A percentile compares a stretch with the other conserved stretches of the same genome.
Evolutionary conservation across 2,329 filamentous ascomycete species (phyloP).

Genomic region (Dothiorella sarmentorum): DNA sequence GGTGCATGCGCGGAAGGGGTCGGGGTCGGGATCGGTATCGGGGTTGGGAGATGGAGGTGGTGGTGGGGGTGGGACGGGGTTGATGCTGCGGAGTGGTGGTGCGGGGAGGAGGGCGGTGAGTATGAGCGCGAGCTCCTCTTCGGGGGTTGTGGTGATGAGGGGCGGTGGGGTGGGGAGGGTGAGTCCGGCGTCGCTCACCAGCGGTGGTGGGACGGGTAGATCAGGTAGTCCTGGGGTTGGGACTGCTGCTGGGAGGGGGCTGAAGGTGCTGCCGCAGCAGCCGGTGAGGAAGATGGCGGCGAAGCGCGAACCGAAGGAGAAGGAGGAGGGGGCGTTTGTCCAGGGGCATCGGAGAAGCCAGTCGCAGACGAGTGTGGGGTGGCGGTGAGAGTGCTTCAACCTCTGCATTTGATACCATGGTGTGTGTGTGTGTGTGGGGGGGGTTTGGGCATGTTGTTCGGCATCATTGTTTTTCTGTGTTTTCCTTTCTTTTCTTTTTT

Average conservation of each 20-base stretch:
- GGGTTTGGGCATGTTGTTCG: no score
- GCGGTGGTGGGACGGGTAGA: background rate
- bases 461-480: no score
- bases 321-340: background rate
- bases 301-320: background rate
- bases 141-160: background rate
- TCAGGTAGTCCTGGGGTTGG: no score
- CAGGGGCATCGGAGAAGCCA: background rate
- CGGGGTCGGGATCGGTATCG: background rate
- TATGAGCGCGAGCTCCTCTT: background rate
- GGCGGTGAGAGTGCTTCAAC: background rate
- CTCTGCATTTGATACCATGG: no score
- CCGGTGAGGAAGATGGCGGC: background rate
- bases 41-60: no score
- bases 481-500: no score
- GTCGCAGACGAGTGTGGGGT: slow-evolving; percentile 2
- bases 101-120: background rate
- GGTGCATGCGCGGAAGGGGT: background rate
- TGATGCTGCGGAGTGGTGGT: background rate
- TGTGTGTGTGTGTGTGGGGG: background rate
- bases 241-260: background rate
- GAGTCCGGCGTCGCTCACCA: background rate
- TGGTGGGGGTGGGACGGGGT: no score
- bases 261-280: background rate
- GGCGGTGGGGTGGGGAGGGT: background rate